Base-by-base conservation (phyloP, 345 rosid genomes). In the Alliaria petiolata region DNA sequence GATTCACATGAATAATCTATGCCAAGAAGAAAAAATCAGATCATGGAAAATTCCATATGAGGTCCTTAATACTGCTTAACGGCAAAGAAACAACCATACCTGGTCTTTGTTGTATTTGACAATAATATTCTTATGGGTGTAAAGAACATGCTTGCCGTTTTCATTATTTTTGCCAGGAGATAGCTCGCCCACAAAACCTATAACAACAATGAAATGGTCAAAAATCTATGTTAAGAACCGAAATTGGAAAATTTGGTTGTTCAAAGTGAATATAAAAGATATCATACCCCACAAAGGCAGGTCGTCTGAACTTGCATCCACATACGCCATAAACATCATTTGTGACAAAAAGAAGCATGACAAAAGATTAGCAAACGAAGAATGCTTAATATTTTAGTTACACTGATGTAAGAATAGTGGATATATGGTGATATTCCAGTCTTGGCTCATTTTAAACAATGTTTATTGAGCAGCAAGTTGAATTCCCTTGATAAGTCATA, bases 251-350 rank as follows among this genome's bases (percentile, higher is more conserved):
- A 26, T 25, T 26, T 49, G 14, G 71, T 36, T 22, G 8, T 34
- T 9, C 14, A n/a, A 22, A 19, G 16, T 16, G 33, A 31, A 60
- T 33, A 56, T 47, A 33, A 7, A 26, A 63, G 35, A 57, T 38
- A 39, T 14, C 95, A 79, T 90, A 93, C 98, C 93, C 97, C 93
- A 90, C 65, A 90, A 72, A 69, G 98, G 98, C 85, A 93, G 84
- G 77, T 93, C 97, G 81, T 93, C 98, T 93, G 92, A 75, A 74
- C 40, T 82, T 76, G 78, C 84, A 76, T 81, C 74, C 70, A 76
- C 67, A 31, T 58, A 60, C 42, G 40, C 79, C 83, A 63, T 69
- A 43, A 59, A 77, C 54, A 45, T 26, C 65, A 33, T 16, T 35
- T 75, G 62, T 36, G 44, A 61, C 44, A 60, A 33, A 28, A 58